Conservation (phyloP, 129 eudicot genomes). For the Helianthus annuus region DNA sequence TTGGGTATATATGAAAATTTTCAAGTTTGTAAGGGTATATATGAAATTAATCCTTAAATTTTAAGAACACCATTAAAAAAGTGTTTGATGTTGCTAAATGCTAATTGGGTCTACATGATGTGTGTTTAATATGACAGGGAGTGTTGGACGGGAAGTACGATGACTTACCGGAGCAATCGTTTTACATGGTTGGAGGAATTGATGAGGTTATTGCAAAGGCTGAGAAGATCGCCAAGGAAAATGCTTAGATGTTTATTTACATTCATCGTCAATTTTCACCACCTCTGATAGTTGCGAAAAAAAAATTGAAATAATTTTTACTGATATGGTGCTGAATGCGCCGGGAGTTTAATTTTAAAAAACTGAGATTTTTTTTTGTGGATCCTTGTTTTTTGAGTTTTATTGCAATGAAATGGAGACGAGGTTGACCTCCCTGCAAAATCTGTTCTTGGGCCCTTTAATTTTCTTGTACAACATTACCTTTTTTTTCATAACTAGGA, state of each 20-base stretch:
- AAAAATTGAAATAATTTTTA: slow-evolving; percentile 43
- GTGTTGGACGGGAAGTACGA: slow-evolving; percentile 95
- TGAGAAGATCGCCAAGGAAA: slow-evolving; percentile 92
- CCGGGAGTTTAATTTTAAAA: slow-evolving; percentile 45
- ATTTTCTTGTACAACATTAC: background rate
- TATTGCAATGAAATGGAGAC: slow-evolving; percentile 43
- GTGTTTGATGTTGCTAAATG: background rate
- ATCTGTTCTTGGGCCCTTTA: slow-evolving; percentile 28
- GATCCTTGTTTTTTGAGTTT: slow-evolving; percentile 36
- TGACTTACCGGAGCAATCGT: slow-evolving; percentile 88
- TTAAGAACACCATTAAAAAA: background rate
- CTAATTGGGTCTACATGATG: background rate
- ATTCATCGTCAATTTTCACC: slow-evolving; percentile 14
- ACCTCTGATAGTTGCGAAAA: slow-evolving; percentile 48
- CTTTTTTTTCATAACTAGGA: too few species aligned
- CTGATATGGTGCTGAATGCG: slow-evolving; percentile 42
- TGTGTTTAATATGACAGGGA: slow-evolving; percentile 49
- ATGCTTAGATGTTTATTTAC: slow-evolving; percentile 41
- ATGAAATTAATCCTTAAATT: too few species aligned
- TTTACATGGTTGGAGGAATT: slow-evolving; percentile 99
- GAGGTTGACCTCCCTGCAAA: slow-evolving; percentile 35
- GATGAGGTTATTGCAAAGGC: slow-evolving; percentile 97
- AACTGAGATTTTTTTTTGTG: slow-evolving; percentile 30
- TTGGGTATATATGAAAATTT: too few species aligned
- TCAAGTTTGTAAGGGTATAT: too few species aligned